Conservation (phyloP, 257 asterid genomes). For the Ligustrum vulgare region DNA sequence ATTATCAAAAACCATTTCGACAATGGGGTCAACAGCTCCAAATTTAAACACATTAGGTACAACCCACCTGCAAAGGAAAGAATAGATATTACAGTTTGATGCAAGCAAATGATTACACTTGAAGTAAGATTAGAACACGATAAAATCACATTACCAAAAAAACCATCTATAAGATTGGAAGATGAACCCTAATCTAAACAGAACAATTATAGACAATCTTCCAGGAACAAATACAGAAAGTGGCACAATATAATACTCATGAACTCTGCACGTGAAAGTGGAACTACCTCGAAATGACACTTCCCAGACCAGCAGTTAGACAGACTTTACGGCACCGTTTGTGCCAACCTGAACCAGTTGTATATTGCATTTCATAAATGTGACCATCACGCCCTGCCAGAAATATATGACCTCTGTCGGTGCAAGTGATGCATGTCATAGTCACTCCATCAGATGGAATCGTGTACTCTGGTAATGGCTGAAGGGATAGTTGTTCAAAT, state of each 20-base stretch:
- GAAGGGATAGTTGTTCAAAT: slow-evolving; percentile 81
- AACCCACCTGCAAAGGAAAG: slow-evolving; percentile 73
- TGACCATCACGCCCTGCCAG: slow-evolving; percentile 98
- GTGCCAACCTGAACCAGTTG: slow-evolving; percentile 96
- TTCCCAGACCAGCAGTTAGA: slow-evolving; percentile 85
- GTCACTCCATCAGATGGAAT: slow-evolving; percentile 97
- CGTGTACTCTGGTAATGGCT: slow-evolving; percentile 85
- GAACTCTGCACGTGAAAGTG: slow-evolving; percentile 8
- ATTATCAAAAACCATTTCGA: slow-evolving; percentile 92
- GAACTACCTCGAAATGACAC: slow-evolving; percentile 80
- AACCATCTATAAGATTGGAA: not conserved
- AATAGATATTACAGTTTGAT: slow-evolving; percentile 19
- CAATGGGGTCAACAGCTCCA: slow-evolving; percentile 90
- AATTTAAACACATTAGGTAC: slow-evolving; percentile 93
- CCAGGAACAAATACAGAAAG: slow-evolving; percentile 5
- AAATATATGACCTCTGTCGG: slow-evolving; percentile 78
- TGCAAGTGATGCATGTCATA: slow-evolving; percentile 93
- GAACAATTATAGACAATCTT: slow-evolving; percentile 8
- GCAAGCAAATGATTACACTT: slow-evolving; percentile 14
- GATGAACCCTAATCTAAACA: not conserved
- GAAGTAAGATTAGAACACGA: slow-evolving; percentile 21
- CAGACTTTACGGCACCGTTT: slow-evolving; percentile 89
- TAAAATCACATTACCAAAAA: slow-evolving; percentile 3
- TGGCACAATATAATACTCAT: slow-evolving; percentile 13
- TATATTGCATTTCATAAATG: slow-evolving; percentile 81